phyloP scores from a whole-genome alignment of 2,329 filamentous ascomycete species.

The Huntiella decipiens region DNA sequence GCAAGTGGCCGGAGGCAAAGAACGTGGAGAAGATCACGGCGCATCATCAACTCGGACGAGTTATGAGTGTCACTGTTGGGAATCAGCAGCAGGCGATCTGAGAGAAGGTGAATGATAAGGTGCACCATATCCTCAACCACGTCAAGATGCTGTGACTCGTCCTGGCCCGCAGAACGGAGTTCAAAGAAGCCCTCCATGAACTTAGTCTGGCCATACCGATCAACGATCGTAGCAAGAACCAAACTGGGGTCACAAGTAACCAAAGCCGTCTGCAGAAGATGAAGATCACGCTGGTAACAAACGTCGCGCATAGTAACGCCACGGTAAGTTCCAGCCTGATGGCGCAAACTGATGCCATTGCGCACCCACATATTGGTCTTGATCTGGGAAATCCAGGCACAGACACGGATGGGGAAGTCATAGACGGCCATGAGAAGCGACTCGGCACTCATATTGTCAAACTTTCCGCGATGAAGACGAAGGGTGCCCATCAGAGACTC shows the following conservation, averaged over 20 bases:
- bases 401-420: slow-evolving; percentile 82
- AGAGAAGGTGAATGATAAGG: slow-evolving; percentile 74
- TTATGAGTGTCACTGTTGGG: slow-evolving; percentile 40
- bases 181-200: slow-evolving; percentile 78
- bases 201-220: slow-evolving; percentile 71
- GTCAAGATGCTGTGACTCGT: slow-evolving; percentile 76
- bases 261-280: slow-evolving; percentile 77
- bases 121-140: slow-evolving; percentile 93
- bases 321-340: slow-evolving; percentile 86
- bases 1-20: slow-evolving; percentile 92
- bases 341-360: slow-evolving; percentile 85
- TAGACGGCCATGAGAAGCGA: slow-evolving; percentile 76
- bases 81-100: slow-evolving; percentile 67
- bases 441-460: slow-evolving; percentile 32
- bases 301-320: slow-evolving; percentile 80
- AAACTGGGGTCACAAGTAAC: slow-evolving; percentile 68
- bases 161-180: slow-evolving; percentile 52
- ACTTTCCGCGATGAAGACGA: slow-evolving; percentile 35
- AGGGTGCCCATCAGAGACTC: slow-evolving; percentile 32
- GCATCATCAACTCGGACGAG: slow-evolving; percentile 51
- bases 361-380: slow-evolving; percentile 97
- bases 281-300: slow-evolving; percentile 85
- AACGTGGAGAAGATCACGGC: slow-evolving; percentile 79
- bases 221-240: slow-evolving; percentile 74
- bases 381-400: slow-evolving; percentile 94